Evolutionary conservation across 805 yeast species (phyloP), one percentile per base, ranked within the genome.

Genomic region (Saccharomycopsis fermentans): DNA sequence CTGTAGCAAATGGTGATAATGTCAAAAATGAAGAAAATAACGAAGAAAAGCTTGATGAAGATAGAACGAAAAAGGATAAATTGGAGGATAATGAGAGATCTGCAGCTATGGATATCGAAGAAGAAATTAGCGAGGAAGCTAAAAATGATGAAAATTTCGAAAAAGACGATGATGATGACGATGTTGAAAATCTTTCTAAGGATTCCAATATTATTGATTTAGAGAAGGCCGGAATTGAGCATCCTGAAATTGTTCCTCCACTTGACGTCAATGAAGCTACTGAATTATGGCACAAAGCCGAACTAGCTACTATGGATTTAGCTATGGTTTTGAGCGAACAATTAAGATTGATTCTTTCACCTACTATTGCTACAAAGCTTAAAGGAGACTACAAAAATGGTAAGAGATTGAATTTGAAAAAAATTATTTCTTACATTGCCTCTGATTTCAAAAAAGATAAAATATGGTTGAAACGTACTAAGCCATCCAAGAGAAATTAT

Each of bases 311-410:
- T 0, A 87, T 85, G 58, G 98, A 91, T 63, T 74, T 94, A 37
- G 86, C 97, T 1, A 82, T 96, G 0, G 83, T 89, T 19, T 76
- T 94, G 47, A 86, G 96, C 69, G 99, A 94, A 73, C 99, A 94
- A 71, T 77, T 94, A 60, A 78, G 99, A 47, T 79, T 94, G 63
- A 94, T 94, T 68, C 75, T 94, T 63, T 98, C 91, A 69, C 99
- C 99, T 4, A 94, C 99, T 0, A 75, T 88, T 61, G 95, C 97
- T n/a, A 92, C 98, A 2, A 94, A 94, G 70, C 76, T 94, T 59
- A 83, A 81, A 62, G 99, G 99, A 68, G 99, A 94, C 70, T 94
- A 90, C 73, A 90, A 91, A 72, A 91, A 97, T 1, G 99, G 99
- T 70, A 94, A 94, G 71, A 79, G 99, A 65, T 80, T 94, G 66